phyloP scores from a whole-genome alignment of 441 rosid genomes.

The Aleurites moluccanus region DNA sequence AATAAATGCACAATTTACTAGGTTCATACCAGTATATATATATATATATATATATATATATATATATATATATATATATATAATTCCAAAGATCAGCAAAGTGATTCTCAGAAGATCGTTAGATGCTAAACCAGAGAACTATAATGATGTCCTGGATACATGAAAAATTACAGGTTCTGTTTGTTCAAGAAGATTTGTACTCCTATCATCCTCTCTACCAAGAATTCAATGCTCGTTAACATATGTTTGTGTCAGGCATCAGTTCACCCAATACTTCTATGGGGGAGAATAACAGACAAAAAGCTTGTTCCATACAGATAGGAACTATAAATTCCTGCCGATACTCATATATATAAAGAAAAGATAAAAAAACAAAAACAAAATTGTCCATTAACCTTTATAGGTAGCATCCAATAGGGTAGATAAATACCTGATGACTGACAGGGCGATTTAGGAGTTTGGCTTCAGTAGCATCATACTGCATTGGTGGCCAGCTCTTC shows the following conservation, averaged over 20 bases:
- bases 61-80: no score
- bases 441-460: slow-evolving; percentile 40
- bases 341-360: not conserved
- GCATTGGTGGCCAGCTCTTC: slow-evolving; percentile 73
- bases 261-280: not conserved
- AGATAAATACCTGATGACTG: slow-evolving; percentile 54
- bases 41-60: no score
- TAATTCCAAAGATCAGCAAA: not conserved
- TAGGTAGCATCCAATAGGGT: not conserved
- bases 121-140: not conserved
- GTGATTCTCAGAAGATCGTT: not conserved
- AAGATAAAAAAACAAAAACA: not conserved
- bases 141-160: slow-evolving; percentile 2
- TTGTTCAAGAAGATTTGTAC: not conserved
- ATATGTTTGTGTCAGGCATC: not conserved
- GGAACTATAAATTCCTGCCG: not conserved
- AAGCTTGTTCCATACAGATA: not conserved
- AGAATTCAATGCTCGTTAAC: not conserved
- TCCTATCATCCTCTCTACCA: not conserved
- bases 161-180: not conserved
- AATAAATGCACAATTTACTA: not conserved
- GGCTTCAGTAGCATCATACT: slow-evolving; percentile 53
- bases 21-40: not conserved
- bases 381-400: slow-evolving; percentile 1
- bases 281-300: not conserved